Conservation (phyloP, 1,139 yeast species). For the Kodamaea suecica region DNA sequence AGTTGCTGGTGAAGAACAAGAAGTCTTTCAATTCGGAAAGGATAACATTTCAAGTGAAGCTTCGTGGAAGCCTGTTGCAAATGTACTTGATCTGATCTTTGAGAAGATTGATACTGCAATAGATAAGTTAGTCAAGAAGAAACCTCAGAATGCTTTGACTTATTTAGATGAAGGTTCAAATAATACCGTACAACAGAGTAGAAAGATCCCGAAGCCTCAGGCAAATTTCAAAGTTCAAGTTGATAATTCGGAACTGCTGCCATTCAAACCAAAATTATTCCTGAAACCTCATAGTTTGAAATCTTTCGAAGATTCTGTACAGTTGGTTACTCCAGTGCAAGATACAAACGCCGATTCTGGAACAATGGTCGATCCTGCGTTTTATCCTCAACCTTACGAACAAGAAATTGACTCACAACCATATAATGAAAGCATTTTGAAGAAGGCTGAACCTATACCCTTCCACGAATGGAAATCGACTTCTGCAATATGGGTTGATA, state of each 20-base stretch:
- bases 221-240: constrained; percentile 51
- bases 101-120: constrained; percentile 62
- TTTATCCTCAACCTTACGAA: constrained; percentile 79
- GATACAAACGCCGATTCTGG: constrained; percentile 19
- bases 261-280: constrained; percentile 72
- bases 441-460: constrained; percentile 48
- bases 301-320: constrained; percentile 48
- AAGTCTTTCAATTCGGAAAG: constrained; percentile 31
- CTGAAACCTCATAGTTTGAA: constrained; percentile 68
- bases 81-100: constrained; percentile 63
- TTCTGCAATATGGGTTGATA: constrained; percentile 70
- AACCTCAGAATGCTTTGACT: not conserved
- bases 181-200: constrained; percentile 18
- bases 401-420: constrained; percentile 68
- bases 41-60: constrained; percentile 30
- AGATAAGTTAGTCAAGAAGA: constrained; percentile 35
- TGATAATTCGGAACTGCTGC: constrained; percentile 66
- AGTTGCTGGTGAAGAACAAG: constrained; percentile 30
- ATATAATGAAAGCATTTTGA: constrained; percentile 60
- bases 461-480: constrained; percentile 65
- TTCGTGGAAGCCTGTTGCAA: constrained; percentile 63
- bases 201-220: constrained; percentile 71
- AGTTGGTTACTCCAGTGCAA: constrained; percentile 28
- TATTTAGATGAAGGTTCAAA: constrained; percentile 46
- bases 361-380: constrained; percentile 50